Conservation (phyloP, 1,284 basidiomycete genomes). For the Ustilago trichophora region DNA sequence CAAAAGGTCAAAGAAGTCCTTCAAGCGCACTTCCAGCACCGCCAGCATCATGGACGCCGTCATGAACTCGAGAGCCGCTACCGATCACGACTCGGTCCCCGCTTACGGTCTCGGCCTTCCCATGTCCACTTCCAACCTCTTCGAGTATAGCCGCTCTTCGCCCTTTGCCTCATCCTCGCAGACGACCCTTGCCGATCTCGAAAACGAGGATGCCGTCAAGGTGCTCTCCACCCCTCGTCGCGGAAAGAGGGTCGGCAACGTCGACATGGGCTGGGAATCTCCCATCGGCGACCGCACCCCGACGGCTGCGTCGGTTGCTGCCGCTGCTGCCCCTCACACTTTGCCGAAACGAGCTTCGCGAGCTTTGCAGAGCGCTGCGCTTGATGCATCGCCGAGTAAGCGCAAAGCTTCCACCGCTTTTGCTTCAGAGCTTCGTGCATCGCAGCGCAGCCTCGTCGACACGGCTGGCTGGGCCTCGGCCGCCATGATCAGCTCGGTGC, state of each 20-base stretch:
- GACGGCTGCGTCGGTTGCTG: conserved; percentile 16
- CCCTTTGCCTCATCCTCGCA: conserved; percentile 38
- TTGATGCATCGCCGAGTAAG: conserved; percentile 28
- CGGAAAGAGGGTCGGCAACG: conserved; percentile 45
- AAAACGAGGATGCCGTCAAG: conserved; percentile 18
- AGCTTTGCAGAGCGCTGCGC: neutral
- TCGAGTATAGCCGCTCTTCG: conserved; percentile 29
- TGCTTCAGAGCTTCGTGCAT: conserved; percentile 35
- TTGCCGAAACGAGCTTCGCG: conserved; percentile 19
- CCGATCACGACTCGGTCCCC: conserved; percentile 32
- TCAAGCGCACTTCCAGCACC: conserved; percentile 39
- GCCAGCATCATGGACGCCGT: conserved; percentile 45
- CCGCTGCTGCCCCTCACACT: conserved; percentile 26
- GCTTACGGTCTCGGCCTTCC: conserved; percentile 2
- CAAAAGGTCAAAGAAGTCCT: conserved; percentile 18
- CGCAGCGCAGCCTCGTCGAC: conserved; percentile 46
- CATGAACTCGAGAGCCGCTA: conserved; percentile 44
- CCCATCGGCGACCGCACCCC: conserved; percentile 28
- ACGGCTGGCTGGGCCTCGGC: conserved; percentile 46
- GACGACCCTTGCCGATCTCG: conserved; percentile 41
- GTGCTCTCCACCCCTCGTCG: conserved; percentile 45
- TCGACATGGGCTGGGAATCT: conserved; percentile 50
- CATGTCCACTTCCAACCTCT: conserved; percentile 1
- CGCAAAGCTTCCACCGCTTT: conserved; percentile 45
- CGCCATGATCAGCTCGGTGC: conserved; percentile 44